Evolutionary conservation across 169 alveolate genomes (phyloP).

Genomic region (Eimeria falciformis): DNA sequence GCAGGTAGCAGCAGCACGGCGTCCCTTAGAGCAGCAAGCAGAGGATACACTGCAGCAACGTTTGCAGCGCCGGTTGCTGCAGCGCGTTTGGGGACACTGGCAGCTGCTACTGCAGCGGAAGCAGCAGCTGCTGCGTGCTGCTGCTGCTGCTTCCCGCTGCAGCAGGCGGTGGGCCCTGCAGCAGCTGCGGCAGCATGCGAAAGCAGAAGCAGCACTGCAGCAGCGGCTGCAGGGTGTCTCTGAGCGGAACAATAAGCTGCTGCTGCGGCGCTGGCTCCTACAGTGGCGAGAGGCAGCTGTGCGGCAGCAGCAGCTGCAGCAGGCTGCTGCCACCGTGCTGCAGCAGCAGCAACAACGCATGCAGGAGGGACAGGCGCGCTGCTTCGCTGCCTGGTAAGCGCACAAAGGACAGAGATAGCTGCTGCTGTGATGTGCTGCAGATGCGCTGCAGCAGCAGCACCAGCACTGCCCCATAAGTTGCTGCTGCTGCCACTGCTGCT

Average conservation of each 20-base stretch:
- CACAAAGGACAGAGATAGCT: neutral
- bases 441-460: slow-evolving; percentile 7
- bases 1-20: slow-evolving; percentile 54
- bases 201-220: slow-evolving; percentile 61
- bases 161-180: slow-evolving; percentile 34
- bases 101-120: neutral
- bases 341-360: neutral
- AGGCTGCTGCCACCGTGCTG: slow-evolving; percentile 28
- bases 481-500: slow-evolving; percentile 13
- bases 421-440: neutral
- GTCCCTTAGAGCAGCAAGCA: slow-evolving; percentile 32
- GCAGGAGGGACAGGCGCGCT: neutral
- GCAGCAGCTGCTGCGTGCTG: slow-evolving; percentile 44
- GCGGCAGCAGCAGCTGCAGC: slow-evolving; percentile 61
- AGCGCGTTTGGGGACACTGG: slow-evolving; percentile 5
- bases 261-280: neutral
- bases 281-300: slow-evolving; percentile 38
- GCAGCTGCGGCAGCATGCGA: slow-evolving; percentile 57
- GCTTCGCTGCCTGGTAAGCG: slow-evolving; percentile 33
- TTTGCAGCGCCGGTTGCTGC: slow-evolving; percentile 50
- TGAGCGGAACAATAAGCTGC: neutral
- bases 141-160: neutral
- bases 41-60: slow-evolving; percentile 26
- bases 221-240: neutral
- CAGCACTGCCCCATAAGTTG: neutral